A percentile compares a stretch with the other conserved stretches of the same genome.
These are phyloP conservation scores for Tulasnella calospora DNA, from an alignment of 768 basidiomycete species.

Conservation along the genomic window DNA sequence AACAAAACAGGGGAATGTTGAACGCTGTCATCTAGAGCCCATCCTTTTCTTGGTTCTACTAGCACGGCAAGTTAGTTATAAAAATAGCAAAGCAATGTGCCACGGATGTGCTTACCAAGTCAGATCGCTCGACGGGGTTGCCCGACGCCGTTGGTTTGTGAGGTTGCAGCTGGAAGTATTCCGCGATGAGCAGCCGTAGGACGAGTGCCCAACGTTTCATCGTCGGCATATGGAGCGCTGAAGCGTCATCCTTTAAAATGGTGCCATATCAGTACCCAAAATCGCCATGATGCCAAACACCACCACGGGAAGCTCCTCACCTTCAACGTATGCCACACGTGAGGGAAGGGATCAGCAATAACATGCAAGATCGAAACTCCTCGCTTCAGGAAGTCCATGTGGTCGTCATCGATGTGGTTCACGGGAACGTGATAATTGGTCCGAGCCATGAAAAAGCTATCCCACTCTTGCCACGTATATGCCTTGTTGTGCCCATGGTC, in stretches of 20 bases:
- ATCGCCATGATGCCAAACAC: conserved; percentile 11
- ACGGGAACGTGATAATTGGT: conserved; percentile 35
- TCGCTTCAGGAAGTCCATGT: conserved; percentile 75
- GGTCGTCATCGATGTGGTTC: conserved; percentile 75
- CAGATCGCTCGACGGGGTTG: not conserved
- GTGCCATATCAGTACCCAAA: not conserved
- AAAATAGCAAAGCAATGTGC: not conserved
- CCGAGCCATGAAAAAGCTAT: conserved; percentile 64
- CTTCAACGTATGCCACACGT: conserved; percentile 76
- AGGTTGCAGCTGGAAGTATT: conserved; percentile 64
- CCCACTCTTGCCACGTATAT: conserved; percentile 18
- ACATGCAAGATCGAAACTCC: conserved; percentile 89
- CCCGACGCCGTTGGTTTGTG: not conserved
- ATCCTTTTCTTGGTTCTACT: not conserved
- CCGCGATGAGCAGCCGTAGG: conserved; percentile 78
- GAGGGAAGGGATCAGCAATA: conserved; percentile 83
- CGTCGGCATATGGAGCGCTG: conserved; percentile 76
- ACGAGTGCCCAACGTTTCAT: conserved; percentile 88
- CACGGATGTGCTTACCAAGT: not conserved
- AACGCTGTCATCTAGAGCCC: not conserved
- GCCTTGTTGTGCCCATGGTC: not conserved
- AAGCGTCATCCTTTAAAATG: conserved; percentile 71
- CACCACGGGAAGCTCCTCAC: conserved; percentile 43
- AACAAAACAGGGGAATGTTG: not conserved
- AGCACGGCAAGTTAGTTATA: not conserved